Evolutionary conservation across 2,329 filamentous ascomycete genomes (phyloP).

Genomic region (Cytospora mali): DNA sequence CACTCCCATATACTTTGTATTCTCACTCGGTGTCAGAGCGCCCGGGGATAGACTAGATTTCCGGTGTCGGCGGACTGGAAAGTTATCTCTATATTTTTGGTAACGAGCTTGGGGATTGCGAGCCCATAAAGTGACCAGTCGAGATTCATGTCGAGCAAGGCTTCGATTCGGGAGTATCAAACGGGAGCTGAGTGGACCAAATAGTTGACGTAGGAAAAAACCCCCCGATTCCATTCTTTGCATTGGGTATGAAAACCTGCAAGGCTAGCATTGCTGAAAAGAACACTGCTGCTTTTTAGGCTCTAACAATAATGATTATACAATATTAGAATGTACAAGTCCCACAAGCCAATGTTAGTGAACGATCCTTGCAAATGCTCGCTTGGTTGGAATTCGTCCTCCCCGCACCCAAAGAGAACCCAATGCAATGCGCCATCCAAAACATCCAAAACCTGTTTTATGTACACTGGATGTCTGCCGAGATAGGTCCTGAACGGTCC

Average conservation of each 20-base stretch:
- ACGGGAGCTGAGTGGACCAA: not conserved
- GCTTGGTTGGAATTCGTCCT: slow-evolving; percentile 27
- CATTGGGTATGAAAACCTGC: slow-evolving; percentile 8
- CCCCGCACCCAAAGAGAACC: slow-evolving; percentile 20
- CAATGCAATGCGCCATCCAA: slow-evolving; percentile 21
- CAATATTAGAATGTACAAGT: slow-evolving; percentile 43
- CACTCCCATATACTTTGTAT: no score
- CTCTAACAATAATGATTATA: slow-evolving; percentile 40
- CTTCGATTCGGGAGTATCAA: no score
- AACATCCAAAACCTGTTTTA: slow-evolving; percentile 15
- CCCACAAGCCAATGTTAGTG: slow-evolving; percentile 32
- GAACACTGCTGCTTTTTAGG: slow-evolving; percentile 22
- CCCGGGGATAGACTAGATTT: not conserved
- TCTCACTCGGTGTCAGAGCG: not conserved
- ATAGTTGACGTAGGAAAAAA: not conserved
- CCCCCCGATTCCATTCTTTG: not conserved
- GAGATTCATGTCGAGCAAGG: not conserved
- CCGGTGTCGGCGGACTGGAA: not conserved
- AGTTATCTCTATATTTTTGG: not conserved
- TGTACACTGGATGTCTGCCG: slow-evolving; percentile 12
- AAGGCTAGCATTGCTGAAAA: slow-evolving; percentile 16
- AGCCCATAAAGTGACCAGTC: not conserved
- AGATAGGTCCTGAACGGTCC: not conserved
- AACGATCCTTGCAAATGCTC: slow-evolving; percentile 26
- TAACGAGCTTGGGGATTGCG: no score